Conservation (phyloP, 108 stramenopile species). For the Epipyxis sp. region DNA sequence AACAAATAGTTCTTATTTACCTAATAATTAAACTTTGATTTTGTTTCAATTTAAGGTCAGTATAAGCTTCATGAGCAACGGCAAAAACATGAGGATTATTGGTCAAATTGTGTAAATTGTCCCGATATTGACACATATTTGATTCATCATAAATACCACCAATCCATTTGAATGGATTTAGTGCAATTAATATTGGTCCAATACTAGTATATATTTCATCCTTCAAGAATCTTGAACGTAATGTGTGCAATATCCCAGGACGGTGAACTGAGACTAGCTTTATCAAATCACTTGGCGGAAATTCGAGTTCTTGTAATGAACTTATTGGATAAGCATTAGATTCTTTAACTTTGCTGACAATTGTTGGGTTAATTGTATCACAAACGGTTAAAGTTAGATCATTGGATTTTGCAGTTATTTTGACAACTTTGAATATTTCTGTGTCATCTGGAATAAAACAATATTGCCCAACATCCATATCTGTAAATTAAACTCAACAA, state of each 20-base stretch:
- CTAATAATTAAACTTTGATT: conserved; percentile 77
- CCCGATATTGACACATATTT: background rate
- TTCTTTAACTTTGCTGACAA: too few species aligned
- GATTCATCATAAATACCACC: conserved; percentile 28
- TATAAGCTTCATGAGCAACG: conserved; percentile 76
- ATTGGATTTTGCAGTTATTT: too few species aligned
- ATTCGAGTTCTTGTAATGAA: conserved; percentile 26
- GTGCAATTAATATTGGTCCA: conserved; percentile 81
- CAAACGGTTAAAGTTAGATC: too few species aligned
- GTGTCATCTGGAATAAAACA: too few species aligned
- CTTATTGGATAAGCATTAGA: too few species aligned
- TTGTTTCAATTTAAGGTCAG: conserved; percentile 50
- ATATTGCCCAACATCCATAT: too few species aligned
- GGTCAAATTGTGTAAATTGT: background rate
- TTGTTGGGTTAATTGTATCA: too few species aligned
- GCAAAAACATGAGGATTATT: conserved; percentile 75
- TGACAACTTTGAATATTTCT: too few species aligned
- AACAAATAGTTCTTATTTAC: too few species aligned
- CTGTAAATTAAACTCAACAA: too few species aligned
- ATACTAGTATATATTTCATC: conserved; percentile 82
- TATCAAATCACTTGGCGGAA: conserved; percentile 47
- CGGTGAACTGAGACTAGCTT: conserved; percentile 79
- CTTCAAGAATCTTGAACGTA: conserved; percentile 72
- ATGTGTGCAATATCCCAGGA: conserved; percentile 74
- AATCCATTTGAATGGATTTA: conserved; percentile 79